phyloP scores from a whole-genome alignment of 1,284 basidiomycete species.

The Leccinum pachyderme region DNA sequence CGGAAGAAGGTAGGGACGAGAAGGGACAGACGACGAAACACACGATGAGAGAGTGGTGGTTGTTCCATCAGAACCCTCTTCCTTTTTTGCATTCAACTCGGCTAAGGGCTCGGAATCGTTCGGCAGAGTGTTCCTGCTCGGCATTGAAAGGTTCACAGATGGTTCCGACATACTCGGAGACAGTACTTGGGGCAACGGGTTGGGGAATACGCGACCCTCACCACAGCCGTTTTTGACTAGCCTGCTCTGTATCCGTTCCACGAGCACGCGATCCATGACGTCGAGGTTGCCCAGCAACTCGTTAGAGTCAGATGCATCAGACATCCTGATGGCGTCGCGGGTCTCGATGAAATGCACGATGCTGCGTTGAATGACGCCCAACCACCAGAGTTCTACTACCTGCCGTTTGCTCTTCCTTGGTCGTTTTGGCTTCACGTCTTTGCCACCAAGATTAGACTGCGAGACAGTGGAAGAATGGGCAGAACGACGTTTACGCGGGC shows the following conservation, averaged over 20 bases:
- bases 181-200: slow-evolving; percentile 23
- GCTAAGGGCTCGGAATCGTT: slow-evolving; percentile 2
- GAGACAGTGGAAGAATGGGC: slow-evolving; percentile 26
- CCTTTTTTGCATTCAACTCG: neutral
- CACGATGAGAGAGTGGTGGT: neutral
- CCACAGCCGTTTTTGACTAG: slow-evolving; percentile 22
- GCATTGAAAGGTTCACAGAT: slow-evolving; percentile 16
- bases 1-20: neutral
- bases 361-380: slow-evolving; percentile 41
- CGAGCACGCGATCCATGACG: slow-evolving; percentile 21
- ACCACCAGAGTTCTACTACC: slow-evolving; percentile 39
- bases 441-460: slow-evolving; percentile 7
- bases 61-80: neutral
- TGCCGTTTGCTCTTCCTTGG: slow-evolving; percentile 36
- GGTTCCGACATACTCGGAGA: slow-evolving; percentile 26
- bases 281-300: slow-evolving; percentile 11
- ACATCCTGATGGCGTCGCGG: slow-evolving; percentile 7
- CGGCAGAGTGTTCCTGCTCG: slow-evolving; percentile 7
- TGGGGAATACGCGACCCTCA: slow-evolving; percentile 16
- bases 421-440: slow-evolving; percentile 28
- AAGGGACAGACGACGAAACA: slow-evolving; percentile 4
- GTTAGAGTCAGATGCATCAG: slow-evolving; percentile 3
- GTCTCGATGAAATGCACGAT: slow-evolving; percentile 29
- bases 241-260: slow-evolving; percentile 21
- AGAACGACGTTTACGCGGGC: slow-evolving; percentile 33